These are phyloP conservation scores for Penicillium ucsense DNA, from an alignment of 495 filamentous ascomycete genomes.

Conservation along the genomic window DNA sequence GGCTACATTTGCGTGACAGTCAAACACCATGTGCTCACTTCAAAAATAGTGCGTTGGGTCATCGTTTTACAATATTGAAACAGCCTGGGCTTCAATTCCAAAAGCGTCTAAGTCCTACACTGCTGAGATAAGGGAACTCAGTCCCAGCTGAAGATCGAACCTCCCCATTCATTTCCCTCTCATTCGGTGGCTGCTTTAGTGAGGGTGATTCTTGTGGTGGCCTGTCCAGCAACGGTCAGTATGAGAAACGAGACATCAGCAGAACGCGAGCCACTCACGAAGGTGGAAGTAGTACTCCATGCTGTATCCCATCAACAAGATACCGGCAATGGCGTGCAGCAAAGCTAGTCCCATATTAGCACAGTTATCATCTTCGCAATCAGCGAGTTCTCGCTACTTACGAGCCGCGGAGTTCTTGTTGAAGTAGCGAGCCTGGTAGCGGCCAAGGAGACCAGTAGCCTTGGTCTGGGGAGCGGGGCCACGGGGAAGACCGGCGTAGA, in stretches of 20 bases:
- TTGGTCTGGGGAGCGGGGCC: slow-evolving; percentile 74
- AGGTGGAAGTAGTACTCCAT: slow-evolving; percentile 99
- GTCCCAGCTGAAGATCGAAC: slow-evolving; percentile 33
- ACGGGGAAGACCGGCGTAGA: slow-evolving; percentile 95
- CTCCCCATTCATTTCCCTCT: slow-evolving; percentile 15
- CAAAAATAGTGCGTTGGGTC: too few relatives aligned
- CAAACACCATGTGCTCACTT: too few relatives aligned
- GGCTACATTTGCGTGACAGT: too few relatives aligned
- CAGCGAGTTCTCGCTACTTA: slow-evolving; percentile 41
- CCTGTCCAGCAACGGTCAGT: slow-evolving; percentile 41
- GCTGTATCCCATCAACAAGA: slow-evolving; percentile 76
- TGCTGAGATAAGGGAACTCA: slow-evolving; percentile 18
- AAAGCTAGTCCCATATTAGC: slow-evolving; percentile 50
- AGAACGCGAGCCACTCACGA: slow-evolving; percentile 50
- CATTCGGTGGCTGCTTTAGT: slow-evolving; percentile 47
- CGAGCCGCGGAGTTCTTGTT: slow-evolving; percentile 80
- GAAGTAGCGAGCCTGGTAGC: slow-evolving; percentile 92
- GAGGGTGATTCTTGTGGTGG: slow-evolving; percentile 98
- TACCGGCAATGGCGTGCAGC: slow-evolving; percentile 66
- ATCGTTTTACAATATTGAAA: slow-evolving; percentile 12
- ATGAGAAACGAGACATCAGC: not conserved
- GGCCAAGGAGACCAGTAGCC: slow-evolving; percentile 65
- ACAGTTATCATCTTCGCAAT: not conserved
- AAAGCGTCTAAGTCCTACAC: slow-evolving; percentile 21
- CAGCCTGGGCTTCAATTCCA: slow-evolving; percentile 15